Evolutionary conservation across 108 stramenopile genomes (phyloP).

Genomic region (Cyclostephanos invisitatus): DNA sequence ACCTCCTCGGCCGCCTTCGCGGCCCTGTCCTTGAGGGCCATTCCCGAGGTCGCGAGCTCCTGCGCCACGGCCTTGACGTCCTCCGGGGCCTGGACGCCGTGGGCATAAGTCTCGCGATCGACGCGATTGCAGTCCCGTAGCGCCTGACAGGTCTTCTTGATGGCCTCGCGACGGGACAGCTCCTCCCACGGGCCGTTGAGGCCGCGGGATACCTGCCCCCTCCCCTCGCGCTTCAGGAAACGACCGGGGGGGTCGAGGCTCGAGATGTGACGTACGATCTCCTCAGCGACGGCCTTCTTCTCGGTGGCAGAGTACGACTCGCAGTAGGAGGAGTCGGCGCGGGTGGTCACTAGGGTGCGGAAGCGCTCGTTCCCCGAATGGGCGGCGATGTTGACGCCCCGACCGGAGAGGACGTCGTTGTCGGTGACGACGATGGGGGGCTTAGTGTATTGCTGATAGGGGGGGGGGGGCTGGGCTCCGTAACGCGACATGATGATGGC

Average conservation of each 20-base stretch:
- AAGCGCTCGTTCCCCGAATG: constrained; percentile 83
- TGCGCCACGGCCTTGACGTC: constrained; percentile 61
- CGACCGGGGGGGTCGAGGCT: constrained; percentile 74
- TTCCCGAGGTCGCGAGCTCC: constrained; percentile 42
- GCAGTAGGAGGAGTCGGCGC: constrained; percentile 65
- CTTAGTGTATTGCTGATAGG: constrained; percentile 21
- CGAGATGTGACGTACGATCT: constrained; percentile 72
- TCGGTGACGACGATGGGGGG: constrained; percentile 60
- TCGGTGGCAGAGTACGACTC: constrained; percentile 62
- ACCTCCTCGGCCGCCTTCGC: constrained; percentile 38
- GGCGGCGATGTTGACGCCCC: constrained; percentile 80
- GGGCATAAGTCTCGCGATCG: constrained; percentile 76
- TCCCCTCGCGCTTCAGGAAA: constrained; percentile 70
- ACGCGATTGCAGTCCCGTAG: constrained; percentile 77
- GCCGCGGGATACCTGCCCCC: constrained; percentile 54
- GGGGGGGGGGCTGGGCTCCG: background rate
- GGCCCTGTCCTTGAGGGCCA: constrained; percentile 58
- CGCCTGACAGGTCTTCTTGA: constrained; percentile 82
- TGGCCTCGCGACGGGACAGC: constrained; percentile 51
- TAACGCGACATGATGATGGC: background rate
- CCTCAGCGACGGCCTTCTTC: constrained; percentile 73
- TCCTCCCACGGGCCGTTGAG: constrained; percentile 79
- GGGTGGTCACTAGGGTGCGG: constrained; percentile 65
- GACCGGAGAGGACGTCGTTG: constrained; percentile 75
- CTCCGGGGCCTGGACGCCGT: constrained; percentile 52